A percentile compares a stretch with the other conserved stretches of the same genome.
Conservation (phyloP, 2,329 filamentous ascomycete species). For the Cercospora sp. region DNA sequence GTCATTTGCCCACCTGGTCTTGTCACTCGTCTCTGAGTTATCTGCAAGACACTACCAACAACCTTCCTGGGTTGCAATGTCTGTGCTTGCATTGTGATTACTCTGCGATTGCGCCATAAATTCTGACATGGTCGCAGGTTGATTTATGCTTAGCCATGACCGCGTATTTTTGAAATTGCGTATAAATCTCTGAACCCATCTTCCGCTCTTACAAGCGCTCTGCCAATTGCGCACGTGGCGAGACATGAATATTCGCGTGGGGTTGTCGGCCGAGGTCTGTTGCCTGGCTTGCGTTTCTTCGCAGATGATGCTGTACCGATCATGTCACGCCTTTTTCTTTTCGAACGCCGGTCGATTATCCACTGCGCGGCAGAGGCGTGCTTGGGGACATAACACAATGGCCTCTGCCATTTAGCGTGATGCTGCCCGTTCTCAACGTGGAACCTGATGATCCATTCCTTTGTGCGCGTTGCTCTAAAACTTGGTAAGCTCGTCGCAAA, state of each 20-base stretch:
- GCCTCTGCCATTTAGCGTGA: not conserved
- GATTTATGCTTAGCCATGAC: not conserved
- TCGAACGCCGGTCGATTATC: not conserved
- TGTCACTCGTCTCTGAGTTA: not conserved
- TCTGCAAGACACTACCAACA: not conserved
- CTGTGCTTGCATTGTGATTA: not conserved
- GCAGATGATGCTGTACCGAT: not conserved
- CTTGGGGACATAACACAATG: not conserved
- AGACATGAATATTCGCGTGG: not conserved
- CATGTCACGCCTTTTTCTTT: not conserved
- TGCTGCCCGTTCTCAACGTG: not conserved
- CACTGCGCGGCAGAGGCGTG: not conserved
- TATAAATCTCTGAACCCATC: not conserved
- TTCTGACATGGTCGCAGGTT: not conserved
- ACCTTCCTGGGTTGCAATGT: not conserved
- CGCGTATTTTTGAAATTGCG: not conserved
- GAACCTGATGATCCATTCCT: not conserved
- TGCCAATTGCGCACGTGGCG: not conserved
- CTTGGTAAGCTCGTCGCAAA: not conserved
- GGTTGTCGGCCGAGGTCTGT: not conserved
- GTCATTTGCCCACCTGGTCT: not conserved
- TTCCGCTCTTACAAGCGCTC: not conserved
- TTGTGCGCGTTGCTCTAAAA: not conserved
- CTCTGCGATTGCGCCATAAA: not conserved
- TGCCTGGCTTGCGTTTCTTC: not conserved